Conservation (phyloP, 2,329 filamentous ascomycete species). For the Colletotrichum liriopes region DNA sequence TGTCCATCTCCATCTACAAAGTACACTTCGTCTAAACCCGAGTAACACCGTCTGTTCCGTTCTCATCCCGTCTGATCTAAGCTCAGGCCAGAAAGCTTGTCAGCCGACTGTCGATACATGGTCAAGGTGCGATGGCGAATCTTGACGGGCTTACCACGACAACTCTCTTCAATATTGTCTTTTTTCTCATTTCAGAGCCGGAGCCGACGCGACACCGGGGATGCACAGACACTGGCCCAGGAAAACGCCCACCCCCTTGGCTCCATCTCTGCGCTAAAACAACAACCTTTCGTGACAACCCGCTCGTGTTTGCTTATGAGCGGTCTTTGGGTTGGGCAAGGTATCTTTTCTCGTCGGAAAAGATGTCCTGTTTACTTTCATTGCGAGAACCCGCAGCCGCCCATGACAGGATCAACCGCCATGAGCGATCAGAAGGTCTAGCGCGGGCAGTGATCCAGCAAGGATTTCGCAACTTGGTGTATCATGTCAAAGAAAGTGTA, state of each 20-base stretch:
- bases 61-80: not conserved
- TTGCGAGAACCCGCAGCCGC: not conserved
- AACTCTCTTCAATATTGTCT: not conserved
- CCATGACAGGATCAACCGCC: not conserved
- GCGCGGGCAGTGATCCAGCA: not conserved
- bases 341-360: not conserved
- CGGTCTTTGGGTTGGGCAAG: not conserved
- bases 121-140: not conserved
- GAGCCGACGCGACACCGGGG: constrained; percentile 8
- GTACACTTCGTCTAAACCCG: not conserved
- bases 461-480: not conserved
- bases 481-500: not conserved
- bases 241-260: not conserved
- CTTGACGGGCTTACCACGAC: not conserved
- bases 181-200: not conserved
- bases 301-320: not conserved
- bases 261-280: not conserved
- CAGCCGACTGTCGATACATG: not conserved
- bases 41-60: not conserved
- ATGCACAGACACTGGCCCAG: not conserved
- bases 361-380: not conserved
- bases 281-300: not conserved
- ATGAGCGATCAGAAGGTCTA: not conserved
- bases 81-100: not conserved
- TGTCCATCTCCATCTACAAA: not conserved